A percentile compares a stretch with the other conserved stretches of the same genome.
These are phyloP conservation scores for Tanacetum coccineum DNA, from an alignment of 129 eudicot species.

Conservation along the genomic window DNA sequence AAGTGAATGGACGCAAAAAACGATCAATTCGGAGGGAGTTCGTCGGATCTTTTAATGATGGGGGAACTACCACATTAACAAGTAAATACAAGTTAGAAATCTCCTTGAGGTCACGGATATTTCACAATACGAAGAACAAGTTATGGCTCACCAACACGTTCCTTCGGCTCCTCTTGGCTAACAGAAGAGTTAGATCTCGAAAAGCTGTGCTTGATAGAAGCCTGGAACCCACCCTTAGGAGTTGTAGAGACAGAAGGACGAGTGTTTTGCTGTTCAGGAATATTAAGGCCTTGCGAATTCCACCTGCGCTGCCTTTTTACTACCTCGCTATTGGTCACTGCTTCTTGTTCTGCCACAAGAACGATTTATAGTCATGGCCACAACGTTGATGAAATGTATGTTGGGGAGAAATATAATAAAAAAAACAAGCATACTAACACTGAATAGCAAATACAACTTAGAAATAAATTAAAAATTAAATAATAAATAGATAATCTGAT, in stretches of 20 bases:
- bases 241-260: constrained; percentile 12
- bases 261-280: constrained; percentile 23
- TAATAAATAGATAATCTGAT: too few relatives aligned
- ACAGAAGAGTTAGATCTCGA: constrained; percentile 33
- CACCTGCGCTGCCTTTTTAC: constrained; percentile 54
- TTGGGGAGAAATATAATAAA: too few relatives aligned
- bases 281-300: constrained; percentile 34
- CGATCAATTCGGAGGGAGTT: constrained; percentile 56
- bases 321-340: constrained; percentile 25
- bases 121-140: background rate
- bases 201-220: constrained; percentile 27
- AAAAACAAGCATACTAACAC: too few relatives aligned
- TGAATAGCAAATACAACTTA: too few relatives aligned
- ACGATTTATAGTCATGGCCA: too few relatives aligned
- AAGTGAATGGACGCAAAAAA: constrained; percentile 65
- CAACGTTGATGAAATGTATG: too few relatives aligned
- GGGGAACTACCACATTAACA: constrained; percentile 48
- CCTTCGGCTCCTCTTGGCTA: constrained; percentile 45
- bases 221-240: constrained; percentile 20
- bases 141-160: constrained; percentile 54
- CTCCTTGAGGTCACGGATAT: background rate
- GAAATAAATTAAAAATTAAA: too few relatives aligned
- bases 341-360: constrained; percentile 37
- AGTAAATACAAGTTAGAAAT: background rate
- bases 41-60: constrained; percentile 49